Evolutionary conservation across 371 early-diverging fungal genomes (phyloP).

Genomic region (Rhizopus sp.): DNA sequence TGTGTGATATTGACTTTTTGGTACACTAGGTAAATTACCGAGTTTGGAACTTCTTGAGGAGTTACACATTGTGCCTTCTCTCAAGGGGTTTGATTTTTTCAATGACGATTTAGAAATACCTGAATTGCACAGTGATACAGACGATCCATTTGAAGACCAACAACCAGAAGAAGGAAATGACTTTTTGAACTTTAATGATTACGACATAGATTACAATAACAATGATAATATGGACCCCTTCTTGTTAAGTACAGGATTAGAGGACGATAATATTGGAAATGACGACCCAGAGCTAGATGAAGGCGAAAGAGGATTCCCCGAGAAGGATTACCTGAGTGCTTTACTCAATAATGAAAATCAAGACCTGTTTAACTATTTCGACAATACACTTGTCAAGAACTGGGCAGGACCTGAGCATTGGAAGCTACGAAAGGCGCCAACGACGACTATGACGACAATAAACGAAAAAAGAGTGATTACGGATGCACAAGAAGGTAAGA

Average conservation of each 20-base stretch:
- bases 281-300: conserved; percentile 30
- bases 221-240: conserved; percentile 20
- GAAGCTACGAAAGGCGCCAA: conserved; percentile 63
- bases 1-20: neutral
- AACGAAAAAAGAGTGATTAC: neutral
- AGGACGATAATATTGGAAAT: conserved; percentile 26
- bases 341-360: conserved; percentile 49
- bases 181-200: conserved; percentile 17
- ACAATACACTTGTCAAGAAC: conserved; percentile 71
- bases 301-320: conserved; percentile 26
- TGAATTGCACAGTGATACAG: conserved; percentile 26
- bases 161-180: neutral
- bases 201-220: conserved; percentile 19
- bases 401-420: conserved; percentile 98
- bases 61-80: conserved; percentile 68
- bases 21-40: conserved; percentile 54
- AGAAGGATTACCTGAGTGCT: conserved; percentile 46
- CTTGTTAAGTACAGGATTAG: conserved; percentile 18
- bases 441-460: neutral
- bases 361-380: conserved; percentile 89
- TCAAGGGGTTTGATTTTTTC: conserved; percentile 63
- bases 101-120: conserved; percentile 30
- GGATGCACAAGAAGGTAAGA: neutral
- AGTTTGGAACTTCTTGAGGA: conserved; percentile 44
- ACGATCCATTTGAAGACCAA: neutral